Base-by-base conservation (phyloP, 164 flowering plant genomes). In the Litsea cubeba region DNA sequence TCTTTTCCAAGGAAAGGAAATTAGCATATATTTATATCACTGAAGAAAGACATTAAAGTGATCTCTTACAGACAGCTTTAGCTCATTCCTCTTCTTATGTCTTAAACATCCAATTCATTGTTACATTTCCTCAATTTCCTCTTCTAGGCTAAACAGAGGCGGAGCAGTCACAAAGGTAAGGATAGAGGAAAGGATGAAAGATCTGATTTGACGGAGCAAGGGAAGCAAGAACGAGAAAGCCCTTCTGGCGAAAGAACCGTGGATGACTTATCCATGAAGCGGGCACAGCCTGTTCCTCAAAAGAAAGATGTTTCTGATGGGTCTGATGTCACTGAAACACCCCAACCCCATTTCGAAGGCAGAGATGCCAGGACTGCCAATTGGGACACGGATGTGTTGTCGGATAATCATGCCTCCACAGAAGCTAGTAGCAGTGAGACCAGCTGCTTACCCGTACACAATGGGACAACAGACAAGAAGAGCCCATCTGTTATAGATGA, bases 271-370 rank as follows among this genome's bases (percentile, higher is more conserved):
- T 62, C 82, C 66, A 23, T 60, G 62, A 88, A 81, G 70, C 86
- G 79, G 76, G 81, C 73, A 5, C 86, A 77, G 65, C 65, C 83
- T 22, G 72, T 76, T 72, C 75, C 73, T 64, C 93, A 85, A 62
- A 94, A 91, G 77, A 92, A 97, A 62, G 97, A 91, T 76, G 84
- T 83, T 26, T 90, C 95, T 72, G 97, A 87, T 76, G 83, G 84
- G 50, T 98, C 88, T 72, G 85, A 85, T 78, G 81, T 74, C 75
- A 75, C 81, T 62, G 94, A 91, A 80, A 71, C 72, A 22, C 85
- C 76, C 71, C 94, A 80, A 74, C 89, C 83, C 49, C 97, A 96
- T 81, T 83, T 89, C 54, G 99, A 94, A 79, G 97, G 90, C 66
- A 85, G 93, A 78, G 95, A 90, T 79, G 74, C 82, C 50, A 85